Conservation (phyloP, 1,139 yeast species). For the Nakaseomyces bracarensis region DNA sequence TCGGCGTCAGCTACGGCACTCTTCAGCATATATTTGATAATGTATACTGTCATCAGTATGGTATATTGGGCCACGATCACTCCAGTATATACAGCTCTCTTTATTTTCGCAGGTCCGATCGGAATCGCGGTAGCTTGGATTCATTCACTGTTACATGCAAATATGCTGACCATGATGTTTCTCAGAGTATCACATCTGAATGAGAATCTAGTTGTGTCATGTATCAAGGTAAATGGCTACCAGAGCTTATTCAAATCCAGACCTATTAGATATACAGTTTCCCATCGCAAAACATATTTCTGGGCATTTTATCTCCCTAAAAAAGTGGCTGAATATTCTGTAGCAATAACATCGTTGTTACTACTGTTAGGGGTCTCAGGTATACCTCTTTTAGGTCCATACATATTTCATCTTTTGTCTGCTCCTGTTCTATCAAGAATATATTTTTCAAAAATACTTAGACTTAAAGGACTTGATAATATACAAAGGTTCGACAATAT, state of each 20-base stretch:
- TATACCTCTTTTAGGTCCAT: constrained; percentile 28
- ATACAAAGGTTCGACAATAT: constrained; percentile 21
- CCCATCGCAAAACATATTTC: constrained; percentile 22
- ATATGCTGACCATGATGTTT: constrained; percentile 28
- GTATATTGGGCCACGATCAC: constrained; percentile 28
- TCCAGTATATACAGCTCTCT: constrained; percentile 27
- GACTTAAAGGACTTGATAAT: constrained; percentile 22
- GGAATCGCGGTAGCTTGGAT: constrained; percentile 25
- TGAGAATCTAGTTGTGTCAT: constrained; percentile 14
- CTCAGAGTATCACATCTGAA: constrained; percentile 25
- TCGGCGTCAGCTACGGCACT: constrained; percentile 13
- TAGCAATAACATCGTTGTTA: constrained; percentile 13
- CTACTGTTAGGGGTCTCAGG: constrained; percentile 19
- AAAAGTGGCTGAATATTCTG: constrained; percentile 19
- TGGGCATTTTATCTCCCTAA: constrained; percentile 28
- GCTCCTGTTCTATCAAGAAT: constrained; percentile 26
- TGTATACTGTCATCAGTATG: constrained; percentile 17
- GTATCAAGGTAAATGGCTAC: constrained; percentile 15
- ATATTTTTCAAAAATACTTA: constrained; percentile 21
- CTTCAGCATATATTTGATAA: constrained; percentile 17
- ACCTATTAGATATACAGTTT: constrained; percentile 26
- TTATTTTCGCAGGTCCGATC: constrained; percentile 27
- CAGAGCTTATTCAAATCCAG: constrained; percentile 8
- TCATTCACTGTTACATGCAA: constrained; percentile 28
- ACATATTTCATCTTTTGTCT: constrained; percentile 20